These are phyloP conservation scores for Lomentospora prolificans DNA, from an alignment of 2,329 filamentous ascomycete genomes.

Conservation along the genomic window DNA sequence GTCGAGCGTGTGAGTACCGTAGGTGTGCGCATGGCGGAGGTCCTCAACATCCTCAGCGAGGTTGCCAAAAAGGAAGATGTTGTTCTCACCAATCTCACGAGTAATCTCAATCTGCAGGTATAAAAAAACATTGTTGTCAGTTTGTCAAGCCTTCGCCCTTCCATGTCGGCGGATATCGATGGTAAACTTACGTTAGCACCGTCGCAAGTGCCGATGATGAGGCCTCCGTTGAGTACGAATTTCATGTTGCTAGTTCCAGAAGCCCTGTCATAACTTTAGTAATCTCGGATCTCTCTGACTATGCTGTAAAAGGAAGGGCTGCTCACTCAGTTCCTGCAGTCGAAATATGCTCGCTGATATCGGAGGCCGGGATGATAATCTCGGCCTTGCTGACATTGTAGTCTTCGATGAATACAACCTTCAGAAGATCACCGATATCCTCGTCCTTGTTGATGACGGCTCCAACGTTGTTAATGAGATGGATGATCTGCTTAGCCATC, in stretches of 20 bases:
- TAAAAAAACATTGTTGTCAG: conserved; percentile 9
- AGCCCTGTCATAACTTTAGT: conserved; percentile 30
- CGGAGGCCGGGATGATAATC: conserved; percentile 87
- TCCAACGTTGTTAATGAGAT: conserved; percentile 88
- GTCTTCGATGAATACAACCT: conserved; percentile 94
- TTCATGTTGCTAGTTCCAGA: conserved; percentile 98
- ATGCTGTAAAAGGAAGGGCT: too few species aligned
- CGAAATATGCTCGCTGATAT: conserved; percentile 97
- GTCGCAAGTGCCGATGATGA: conserved; percentile 97
- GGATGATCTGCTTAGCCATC: conserved; percentile 99
- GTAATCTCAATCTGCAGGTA: conserved; percentile 75
- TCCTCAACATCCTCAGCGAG: conserved; percentile 95
- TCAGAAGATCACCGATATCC: conserved; percentile 86
- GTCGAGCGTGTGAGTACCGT: conserved; percentile 71
- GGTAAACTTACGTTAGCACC: conserved; percentile 90
- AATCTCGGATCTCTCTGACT: neutral
- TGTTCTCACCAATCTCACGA: conserved; percentile 88
- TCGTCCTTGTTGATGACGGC: conserved; percentile 83
- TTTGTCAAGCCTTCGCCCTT: too few species aligned
- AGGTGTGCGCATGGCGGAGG: conserved; percentile 81
- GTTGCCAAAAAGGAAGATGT: conserved; percentile 98
- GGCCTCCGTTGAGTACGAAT: conserved; percentile 91
- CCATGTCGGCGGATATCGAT: too few species aligned
- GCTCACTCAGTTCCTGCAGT: conserved; percentile 84
- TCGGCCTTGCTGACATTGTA: conserved; percentile 99